Evolutionary conservation across 208 protist genomes (phyloP), one percentile per base, ranked within the genome.

Genomic region (Trypanosoma conorhini): DNA sequence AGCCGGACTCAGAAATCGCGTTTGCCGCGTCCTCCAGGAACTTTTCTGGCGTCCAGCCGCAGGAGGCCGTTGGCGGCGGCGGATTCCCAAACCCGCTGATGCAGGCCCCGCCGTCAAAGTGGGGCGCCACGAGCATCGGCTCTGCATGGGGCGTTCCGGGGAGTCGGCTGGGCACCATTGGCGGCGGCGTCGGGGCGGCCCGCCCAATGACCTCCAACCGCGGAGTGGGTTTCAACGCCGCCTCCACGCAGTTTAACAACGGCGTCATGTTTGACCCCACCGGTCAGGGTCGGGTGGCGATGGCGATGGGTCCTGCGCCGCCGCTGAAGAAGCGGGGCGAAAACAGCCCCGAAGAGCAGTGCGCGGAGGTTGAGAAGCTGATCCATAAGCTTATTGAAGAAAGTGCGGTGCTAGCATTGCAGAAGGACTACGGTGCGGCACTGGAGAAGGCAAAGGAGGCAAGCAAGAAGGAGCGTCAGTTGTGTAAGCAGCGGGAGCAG

Each of bases 381-480:
- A 96, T 98, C 58, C 96, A 99, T 77, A 77, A 59, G 59, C 81
- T 98, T 35, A 89, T 99, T 56, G 96, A 99, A 82, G 95, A 98
- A 63, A 96, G 88, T 77, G 95, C 97, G 24, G 87, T 97, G 81
- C 75, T 93, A 56, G 90, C 85, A 13, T 72, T 88, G 60, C 88
- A 95, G 72, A 91, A 92, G 79, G 87, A 96, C 78, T 96, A 86
- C 69, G 79, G 82, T 52, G 80, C 76, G 13, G 95, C 96, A 21
- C 81, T 99, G n/a, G 96, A 98, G 54, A 97, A 97, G 80, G 97
- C 97, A 50, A 99, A 98, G 70, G 94, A 98, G 58, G 94, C 96
- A 3, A 91, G 82, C 44, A 97, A 98, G 83, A 86, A 89, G 66
- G 96, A 99, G 72, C 88, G 97, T 44, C 46, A 83, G 62, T 80